These are phyloP conservation scores for Trichophyton simii DNA, from an alignment of 2,329 filamentous ascomycete species.

Conservation along the genomic window DNA sequence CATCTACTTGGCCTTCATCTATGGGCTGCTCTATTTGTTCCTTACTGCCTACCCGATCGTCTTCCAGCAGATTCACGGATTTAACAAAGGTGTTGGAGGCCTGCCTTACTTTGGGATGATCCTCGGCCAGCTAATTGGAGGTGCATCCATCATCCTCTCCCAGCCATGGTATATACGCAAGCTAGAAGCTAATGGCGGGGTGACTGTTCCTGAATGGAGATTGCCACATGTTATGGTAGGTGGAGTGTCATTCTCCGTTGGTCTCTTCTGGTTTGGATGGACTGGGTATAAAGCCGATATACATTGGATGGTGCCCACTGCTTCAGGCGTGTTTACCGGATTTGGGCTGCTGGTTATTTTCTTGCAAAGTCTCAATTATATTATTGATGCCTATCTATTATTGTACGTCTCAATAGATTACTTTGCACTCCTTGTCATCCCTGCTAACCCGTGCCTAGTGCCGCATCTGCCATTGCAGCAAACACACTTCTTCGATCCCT, in stretches of 20 bases:
- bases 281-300: constrained; percentile 23
- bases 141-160: constrained; percentile 30
- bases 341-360: constrained; percentile 39
- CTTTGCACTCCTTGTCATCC: background rate
- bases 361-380: constrained; percentile 36
- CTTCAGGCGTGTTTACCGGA: constrained; percentile 34
- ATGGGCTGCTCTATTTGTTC: constrained; percentile 26
- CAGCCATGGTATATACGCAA: constrained; percentile 29
- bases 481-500: constrained; percentile 39
- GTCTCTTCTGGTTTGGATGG: constrained; percentile 36
- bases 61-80: constrained; percentile 20
- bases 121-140: constrained; percentile 30
- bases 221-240: constrained; percentile 39
- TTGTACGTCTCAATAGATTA: constrained; percentile 15
- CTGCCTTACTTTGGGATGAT: constrained; percentile 36
- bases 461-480: constrained; percentile 39
- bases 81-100: constrained; percentile 24
- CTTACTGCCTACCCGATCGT: constrained; percentile 24
- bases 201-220: constrained; percentile 29
- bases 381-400: constrained; percentile 27
- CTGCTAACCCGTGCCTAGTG: constrained; percentile 19
- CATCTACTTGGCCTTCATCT: constrained; percentile 26
- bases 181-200: constrained; percentile 22
- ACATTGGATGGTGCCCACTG: constrained; percentile 32
- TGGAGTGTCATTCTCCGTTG: constrained; percentile 31